Evolutionary conservation across 768 basidiomycete genomes (phyloP).

Genomic region (Tephrocybe sp.): DNA sequence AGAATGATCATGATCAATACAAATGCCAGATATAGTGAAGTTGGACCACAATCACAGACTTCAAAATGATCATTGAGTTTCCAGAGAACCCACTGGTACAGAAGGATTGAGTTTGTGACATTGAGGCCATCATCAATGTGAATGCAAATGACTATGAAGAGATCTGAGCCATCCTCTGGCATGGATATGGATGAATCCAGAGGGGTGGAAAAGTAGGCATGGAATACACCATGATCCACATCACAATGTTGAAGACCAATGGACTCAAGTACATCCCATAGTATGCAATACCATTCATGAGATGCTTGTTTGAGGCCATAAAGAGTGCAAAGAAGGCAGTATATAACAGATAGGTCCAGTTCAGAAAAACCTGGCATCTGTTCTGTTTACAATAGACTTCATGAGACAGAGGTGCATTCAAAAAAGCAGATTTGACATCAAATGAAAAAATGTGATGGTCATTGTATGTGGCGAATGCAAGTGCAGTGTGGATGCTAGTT

Average conservation of each 20-base stretch:
- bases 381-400: slow-evolving; percentile 14
- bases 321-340: neutral
- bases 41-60: slow-evolving; percentile 3
- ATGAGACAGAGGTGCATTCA: slow-evolving; percentile 20
- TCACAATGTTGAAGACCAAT: slow-evolving; percentile 21
- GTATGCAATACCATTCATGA: neutral
- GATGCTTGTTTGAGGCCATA: slow-evolving; percentile 4
- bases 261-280: slow-evolving; percentile 6
- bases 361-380: slow-evolving; percentile 16
- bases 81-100: slow-evolving; percentile 18
- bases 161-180: slow-evolving; percentile 9
- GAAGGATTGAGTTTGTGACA: slow-evolving; percentile 15
- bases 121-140: neutral
- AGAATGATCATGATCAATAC: slow-evolving; percentile 9
- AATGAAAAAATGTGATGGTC: slow-evolving; percentile 23
- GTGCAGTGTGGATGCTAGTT: slow-evolving; percentile 16
- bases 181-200: slow-evolving; percentile 16
- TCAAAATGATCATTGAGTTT: slow-evolving; percentile 10
- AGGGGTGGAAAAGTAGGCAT: neutral
- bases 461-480: slow-evolving; percentile 1
- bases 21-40: slow-evolving; percentile 1
- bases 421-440: slow-evolving; percentile 29
- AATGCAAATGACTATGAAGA: neutral
- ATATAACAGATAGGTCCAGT: slow-evolving; percentile 10
- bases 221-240: slow-evolving; percentile 24